Conservation (phyloP, 257 asterid genomes). For the Forsythia viridissima region DNA sequence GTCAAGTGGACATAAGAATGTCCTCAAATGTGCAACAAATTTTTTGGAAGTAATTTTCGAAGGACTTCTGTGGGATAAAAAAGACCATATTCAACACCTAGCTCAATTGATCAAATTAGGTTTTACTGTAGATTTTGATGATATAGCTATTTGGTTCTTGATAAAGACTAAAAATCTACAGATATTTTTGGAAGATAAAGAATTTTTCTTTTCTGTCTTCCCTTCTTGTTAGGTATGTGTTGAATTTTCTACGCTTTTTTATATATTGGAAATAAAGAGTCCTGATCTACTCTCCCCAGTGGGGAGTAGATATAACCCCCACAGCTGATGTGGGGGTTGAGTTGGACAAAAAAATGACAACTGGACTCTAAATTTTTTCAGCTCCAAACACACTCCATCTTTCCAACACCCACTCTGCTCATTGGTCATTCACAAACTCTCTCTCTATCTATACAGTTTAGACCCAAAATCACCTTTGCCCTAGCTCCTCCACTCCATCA, state of each 20-base stretch:
- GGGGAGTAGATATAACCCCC: no score
- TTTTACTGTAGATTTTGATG: slow-evolving; percentile 34
- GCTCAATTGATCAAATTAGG: slow-evolving; percentile 39
- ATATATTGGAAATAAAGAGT: no score
- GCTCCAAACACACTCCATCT: no score
- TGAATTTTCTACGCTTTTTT: neutral
- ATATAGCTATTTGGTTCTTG: slow-evolving; percentile 34
- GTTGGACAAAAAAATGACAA: no score
- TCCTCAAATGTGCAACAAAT: slow-evolving; percentile 32
- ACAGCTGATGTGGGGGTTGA: no score
- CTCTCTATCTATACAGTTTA: no score
- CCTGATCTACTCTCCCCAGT: no score
- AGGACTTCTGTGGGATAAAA: slow-evolving; percentile 34
- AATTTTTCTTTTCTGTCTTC: slow-evolving; percentile 28
- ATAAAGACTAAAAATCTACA: slow-evolving; percentile 36
- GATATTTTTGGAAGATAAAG: slow-evolving; percentile 38
- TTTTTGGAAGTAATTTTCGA: slow-evolving; percentile 29
- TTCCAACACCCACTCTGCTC: no score
- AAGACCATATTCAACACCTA: slow-evolving; percentile 23
- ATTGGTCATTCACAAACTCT: no score
- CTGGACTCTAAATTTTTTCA: no score
- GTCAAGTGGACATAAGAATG: slow-evolving; percentile 22
- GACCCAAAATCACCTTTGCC: no score
- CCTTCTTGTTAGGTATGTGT: slow-evolving; percentile 25
- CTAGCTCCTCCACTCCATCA: no score